Percentiles rank a stretch among this genome's conserved stretches.
Evolutionary conservation across 2,329 filamentous ascomycete genomes (phyloP).

Genomic region (Mollisiaceae sp.): DNA sequence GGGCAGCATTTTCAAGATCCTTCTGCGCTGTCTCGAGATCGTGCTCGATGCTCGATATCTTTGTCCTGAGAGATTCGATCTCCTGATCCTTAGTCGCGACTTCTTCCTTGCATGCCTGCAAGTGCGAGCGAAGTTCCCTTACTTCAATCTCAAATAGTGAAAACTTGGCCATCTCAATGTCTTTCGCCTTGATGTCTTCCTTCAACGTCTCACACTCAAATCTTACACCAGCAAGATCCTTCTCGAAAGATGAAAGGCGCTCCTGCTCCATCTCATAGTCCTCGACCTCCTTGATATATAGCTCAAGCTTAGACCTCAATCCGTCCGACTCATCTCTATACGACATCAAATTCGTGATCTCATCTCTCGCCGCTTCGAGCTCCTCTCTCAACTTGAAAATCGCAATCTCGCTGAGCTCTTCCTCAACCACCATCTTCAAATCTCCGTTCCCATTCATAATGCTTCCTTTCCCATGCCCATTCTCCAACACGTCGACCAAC

Average conservation of each 20-base stretch:
- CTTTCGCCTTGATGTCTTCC: not conserved
- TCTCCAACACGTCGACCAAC: not conserved
- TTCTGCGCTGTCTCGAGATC: conserved; percentile 2
- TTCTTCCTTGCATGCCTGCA: not conserved
- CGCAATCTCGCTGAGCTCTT: not conserved
- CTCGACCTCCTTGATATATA: not conserved
- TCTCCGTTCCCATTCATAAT: not conserved
- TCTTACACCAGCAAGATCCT: not conserved
- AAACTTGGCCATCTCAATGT: not conserved
- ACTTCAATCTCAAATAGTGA: not conserved
- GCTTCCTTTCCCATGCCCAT: too few species aligned
- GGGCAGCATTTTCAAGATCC: not conserved
- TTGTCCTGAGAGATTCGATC: not conserved
- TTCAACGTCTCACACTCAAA: not conserved
- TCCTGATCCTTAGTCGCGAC: not conserved
- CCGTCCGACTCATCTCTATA: not conserved
- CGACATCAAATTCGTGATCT: not conserved
- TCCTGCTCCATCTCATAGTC: not conserved
- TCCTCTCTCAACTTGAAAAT: not conserved
- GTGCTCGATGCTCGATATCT: not conserved
- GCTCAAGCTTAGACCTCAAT: not conserved
- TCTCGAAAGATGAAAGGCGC: not conserved
- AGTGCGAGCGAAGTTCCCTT: not conserved
- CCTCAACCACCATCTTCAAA: not conserved
- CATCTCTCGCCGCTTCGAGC: not conserved